phyloP scores from a whole-genome alignment of 106 monocot species.

The Dendrobium huoshanense region DNA sequence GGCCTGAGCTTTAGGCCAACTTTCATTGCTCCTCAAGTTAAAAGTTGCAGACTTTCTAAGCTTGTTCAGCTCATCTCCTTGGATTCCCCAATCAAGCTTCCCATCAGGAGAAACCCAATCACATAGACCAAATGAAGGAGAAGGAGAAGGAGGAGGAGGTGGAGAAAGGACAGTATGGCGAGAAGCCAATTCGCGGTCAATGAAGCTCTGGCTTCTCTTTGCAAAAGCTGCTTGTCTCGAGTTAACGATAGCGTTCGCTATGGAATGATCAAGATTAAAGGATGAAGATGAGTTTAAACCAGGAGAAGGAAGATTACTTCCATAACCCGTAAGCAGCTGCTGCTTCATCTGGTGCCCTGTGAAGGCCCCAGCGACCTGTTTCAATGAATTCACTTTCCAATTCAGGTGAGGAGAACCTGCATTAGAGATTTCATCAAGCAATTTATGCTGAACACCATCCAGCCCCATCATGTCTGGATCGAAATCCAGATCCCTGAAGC shows the following conservation, averaged over 20 bases:
- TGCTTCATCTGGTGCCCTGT: conserved; percentile 17
- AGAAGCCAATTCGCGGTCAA: conserved; percentile 40
- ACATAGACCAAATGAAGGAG: conserved; percentile 15
- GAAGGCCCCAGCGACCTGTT: conserved; percentile 1
- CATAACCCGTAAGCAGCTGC: conserved; percentile 35
- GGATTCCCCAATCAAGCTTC: conserved; percentile 80
- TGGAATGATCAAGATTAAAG: conserved; percentile 47
- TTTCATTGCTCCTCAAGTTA: conserved; percentile 29
- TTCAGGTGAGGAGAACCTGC: conserved; percentile 14
- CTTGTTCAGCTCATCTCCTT: conserved; percentile 82
- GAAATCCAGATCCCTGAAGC: conserved; percentile 27
- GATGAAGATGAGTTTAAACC: conserved; percentile 20
- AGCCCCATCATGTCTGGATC: conserved; percentile 32
- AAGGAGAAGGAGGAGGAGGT: too few relatives aligned
- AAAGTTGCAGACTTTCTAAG: conserved; percentile 72
- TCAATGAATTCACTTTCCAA: conserved; percentile 10
- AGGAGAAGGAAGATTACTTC: conserved; percentile 25
- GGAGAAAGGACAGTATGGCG: background rate
- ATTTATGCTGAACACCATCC: conserved; percentile 25
- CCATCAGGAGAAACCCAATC: conserved; percentile 67
- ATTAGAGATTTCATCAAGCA: conserved; percentile 24
- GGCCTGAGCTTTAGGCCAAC: background rate
- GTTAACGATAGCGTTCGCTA: conserved; percentile 74
- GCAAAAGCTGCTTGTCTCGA: conserved; percentile 63
- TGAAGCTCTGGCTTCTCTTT: conserved; percentile 89